Evolutionary conservation across 179 eudicot species (phyloP), one percentile per base, ranked within the genome.

Genomic region (Sideroxylon spinosum): DNA sequence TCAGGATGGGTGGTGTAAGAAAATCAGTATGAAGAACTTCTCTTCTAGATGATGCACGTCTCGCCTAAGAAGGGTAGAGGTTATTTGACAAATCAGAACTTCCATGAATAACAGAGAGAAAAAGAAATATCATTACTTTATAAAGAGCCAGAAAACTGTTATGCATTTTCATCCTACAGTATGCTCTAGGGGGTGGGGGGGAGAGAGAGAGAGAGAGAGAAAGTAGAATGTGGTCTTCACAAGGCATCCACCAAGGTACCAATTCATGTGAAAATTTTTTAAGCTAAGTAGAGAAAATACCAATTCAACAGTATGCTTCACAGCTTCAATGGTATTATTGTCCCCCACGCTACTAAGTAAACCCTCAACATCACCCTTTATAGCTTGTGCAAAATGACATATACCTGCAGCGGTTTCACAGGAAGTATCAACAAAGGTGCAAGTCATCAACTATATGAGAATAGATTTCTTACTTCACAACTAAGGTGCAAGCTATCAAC

Each of bases 11-110:
- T 66, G 98, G 99, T 8, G 93, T 91, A 56, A 95, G 97, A 87
- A 95, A 95, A 87, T 93, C 91, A 22, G 98, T 93, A 76, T 93
- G 92, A 79, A 91, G 81, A 68, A 89, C 86, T 87, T 89, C 97
- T 82, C 90, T 83, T 84, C 97, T 90, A 71, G 85, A 52, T 49
- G 91, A 88, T 19, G 94, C 97, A 49, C 90, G 87, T 46, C 86
- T 87, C 73, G 97, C 99, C 99, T 95, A 73, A 62, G 63, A 77
- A 72, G 32, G 46, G 67, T 32, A 55, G 8, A 65, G 37, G 26
- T 19, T 19, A 32, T 60, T 57, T 28, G 55, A 37, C 0, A 50
- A 77, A 32, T 55, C 56, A 68, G 55, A 63, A 78, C n/a, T 56
- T 64, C n/a, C 28, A 71, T 23, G 52, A 10, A 46, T 56, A 26